phyloP scores from a whole-genome alignment of 805 yeast genomes.

The Kodamaea restingae region DNA sequence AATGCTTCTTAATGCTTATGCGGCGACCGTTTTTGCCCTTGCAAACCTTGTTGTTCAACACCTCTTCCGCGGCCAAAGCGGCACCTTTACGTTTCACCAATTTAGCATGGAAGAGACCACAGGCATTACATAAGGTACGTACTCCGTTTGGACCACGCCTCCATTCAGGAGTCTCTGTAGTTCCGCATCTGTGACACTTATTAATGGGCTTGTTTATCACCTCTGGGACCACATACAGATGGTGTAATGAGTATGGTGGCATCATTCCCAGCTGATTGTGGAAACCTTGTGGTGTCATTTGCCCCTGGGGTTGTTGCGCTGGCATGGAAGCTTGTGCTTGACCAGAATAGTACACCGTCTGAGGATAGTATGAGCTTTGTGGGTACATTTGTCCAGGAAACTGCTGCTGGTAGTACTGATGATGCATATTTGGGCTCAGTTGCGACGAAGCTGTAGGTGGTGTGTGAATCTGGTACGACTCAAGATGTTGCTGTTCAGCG shows the following conservation, averaged over 20 bases:
- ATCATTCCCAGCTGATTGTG: constrained; percentile 1
- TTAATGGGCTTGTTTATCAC: constrained; percentile 32
- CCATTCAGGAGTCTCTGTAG: constrained; percentile 46
- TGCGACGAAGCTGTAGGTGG: background rate
- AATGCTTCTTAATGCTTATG: constrained; percentile 31
- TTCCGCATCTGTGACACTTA: constrained; percentile 43
- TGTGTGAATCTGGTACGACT: background rate
- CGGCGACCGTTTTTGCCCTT: constrained; percentile 44
- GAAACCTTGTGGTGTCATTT: constrained; percentile 8
- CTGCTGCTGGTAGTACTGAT: constrained; percentile 12
- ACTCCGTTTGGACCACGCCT: constrained; percentile 43
- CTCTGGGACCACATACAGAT: constrained; percentile 25
- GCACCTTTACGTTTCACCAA: constrained; percentile 30
- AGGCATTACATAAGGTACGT: constrained; percentile 42
- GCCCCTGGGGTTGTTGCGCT: constrained; percentile 2
- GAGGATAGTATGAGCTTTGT: constrained; percentile 7
- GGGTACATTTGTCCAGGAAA: constrained; percentile 4
- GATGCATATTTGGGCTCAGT: constrained; percentile 10
- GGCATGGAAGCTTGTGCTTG: constrained; percentile 4
- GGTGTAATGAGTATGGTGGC: constrained; percentile 9
- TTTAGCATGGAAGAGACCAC: constrained; percentile 42
- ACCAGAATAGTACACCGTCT: constrained; percentile 5
- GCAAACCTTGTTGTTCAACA: constrained; percentile 39
- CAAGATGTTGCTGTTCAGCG: background rate
- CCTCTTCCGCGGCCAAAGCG: constrained; percentile 30